These are phyloP conservation scores for Verbena officinalis DNA, from an alignment of 257 asterid species.

Conservation along the genomic window DNA sequence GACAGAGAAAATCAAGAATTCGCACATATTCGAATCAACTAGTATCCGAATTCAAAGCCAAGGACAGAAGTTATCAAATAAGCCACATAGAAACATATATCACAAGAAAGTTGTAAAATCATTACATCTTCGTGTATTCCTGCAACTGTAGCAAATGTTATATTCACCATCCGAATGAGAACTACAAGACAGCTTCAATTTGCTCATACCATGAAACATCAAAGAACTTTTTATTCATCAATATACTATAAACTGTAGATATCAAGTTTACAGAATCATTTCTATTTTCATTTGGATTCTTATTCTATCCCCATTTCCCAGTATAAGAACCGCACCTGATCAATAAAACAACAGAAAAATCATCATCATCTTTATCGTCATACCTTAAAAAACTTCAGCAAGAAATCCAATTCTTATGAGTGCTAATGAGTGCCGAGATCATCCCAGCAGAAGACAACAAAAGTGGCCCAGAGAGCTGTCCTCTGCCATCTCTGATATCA, in stretches of 20 bases:
- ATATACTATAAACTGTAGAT: not conserved
- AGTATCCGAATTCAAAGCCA: too few relatives aligned
- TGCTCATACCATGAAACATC: constrained; percentile 3
- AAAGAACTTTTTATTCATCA: constrained; percentile 16
- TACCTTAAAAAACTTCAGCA: constrained; percentile 29
- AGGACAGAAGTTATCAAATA: too few relatives aligned
- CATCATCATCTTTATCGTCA: not conserved
- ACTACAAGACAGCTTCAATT: too few relatives aligned
- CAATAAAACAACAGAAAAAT: not conserved
- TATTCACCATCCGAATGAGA: too few relatives aligned
- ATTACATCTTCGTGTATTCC: too few relatives aligned
- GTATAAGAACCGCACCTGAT: not conserved
- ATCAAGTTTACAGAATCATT: not conserved
- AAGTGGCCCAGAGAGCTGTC: constrained; percentile 59
- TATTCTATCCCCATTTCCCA: not conserved
- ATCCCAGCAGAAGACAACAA: constrained; percentile 73
- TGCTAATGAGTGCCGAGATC: constrained; percentile 71
- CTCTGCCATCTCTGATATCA: constrained; percentile 79
- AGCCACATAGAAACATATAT: too few relatives aligned
- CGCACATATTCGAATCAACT: too few relatives aligned
- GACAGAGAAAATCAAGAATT: too few relatives aligned
- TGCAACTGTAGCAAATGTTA: too few relatives aligned
- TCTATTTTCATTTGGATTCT: not conserved
- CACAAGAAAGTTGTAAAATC: too few relatives aligned
- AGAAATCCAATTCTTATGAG: constrained; percentile 89